Percentiles rank a stretch among this genome's conserved stretches.
phyloP scores from a whole-genome alignment of 78 protist genomes.

The Anaeramoeba flamelloides region DNA sequence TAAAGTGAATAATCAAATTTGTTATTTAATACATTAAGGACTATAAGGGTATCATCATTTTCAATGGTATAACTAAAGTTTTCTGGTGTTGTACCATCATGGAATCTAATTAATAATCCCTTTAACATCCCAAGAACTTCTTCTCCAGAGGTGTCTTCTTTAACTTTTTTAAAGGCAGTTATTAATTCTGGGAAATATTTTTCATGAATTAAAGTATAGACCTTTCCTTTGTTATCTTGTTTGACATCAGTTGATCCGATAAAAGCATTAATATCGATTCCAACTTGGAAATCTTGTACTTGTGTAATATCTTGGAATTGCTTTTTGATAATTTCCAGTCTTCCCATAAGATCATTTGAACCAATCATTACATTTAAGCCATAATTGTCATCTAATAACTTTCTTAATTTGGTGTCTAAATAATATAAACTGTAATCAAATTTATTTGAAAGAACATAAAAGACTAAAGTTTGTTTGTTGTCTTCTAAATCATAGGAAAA shows the following conservation, averaged over 20 bases:
- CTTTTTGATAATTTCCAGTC: background rate
- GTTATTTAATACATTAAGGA: background rate
- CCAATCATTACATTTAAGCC: background rate
- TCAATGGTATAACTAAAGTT: no score
- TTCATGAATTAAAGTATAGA: background rate
- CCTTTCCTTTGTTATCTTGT: background rate
- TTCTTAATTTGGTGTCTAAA: background rate
- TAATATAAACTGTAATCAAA: no score
- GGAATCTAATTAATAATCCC: background rate
- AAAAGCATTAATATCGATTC: background rate
- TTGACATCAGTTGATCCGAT: background rate
- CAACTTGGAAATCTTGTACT: background rate
- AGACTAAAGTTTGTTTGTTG: background rate
- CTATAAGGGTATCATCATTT: no score
- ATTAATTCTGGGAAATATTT: background rate
- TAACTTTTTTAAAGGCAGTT: background rate
- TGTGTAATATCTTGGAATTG: background rate
- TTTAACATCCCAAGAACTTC: background rate
- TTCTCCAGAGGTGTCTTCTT: background rate
- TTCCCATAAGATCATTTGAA: background rate
- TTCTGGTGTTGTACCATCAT: no score
- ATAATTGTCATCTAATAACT: background rate
- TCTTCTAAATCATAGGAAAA: background rate
- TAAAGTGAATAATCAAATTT: background rate
- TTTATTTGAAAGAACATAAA: background rate